Base-by-base conservation (phyloP, 129 eudicot genomes). In the Artemisia tridentata region DNA sequence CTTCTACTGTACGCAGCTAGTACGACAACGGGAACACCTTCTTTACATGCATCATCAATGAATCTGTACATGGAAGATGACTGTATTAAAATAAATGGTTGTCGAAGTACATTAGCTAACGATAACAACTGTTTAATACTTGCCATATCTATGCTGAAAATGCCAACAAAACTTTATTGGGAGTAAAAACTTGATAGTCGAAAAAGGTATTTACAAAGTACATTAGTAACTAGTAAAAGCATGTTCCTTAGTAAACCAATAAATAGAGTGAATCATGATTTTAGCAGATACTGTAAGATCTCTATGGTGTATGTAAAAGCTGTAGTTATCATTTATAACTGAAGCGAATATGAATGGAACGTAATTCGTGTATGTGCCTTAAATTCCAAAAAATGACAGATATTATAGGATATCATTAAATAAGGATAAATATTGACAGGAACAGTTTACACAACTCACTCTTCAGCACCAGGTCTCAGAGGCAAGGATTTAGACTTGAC, bases 401-500 rank as follows among this genome's bases (percentile, higher is more conserved):
- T 46, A 18, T 51, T 38, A 46, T 53, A 76, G 27, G 29, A 20
- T 29, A 64, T 47, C 54, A 29, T 14, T 17, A 38, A 49, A 31
- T 76, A 49, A 18, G 45, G 25, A 47, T 50, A 50, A 73, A 51
- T 16, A 54, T 48, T 72, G 54, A 57, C 50, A 69, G 47, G 45
- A 17, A 41, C 18, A 74, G 63, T 64, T 41, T 48, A 17, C 72
- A 75, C 16, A 53, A 84, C 96, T 87, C 79, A 93, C 98, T 87
- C 91, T 80, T 83, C 89, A 52, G 80, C 97, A 60, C 98, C 98
- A 79, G 92, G 98, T 87, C 97, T 88, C 72, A 93, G 69, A 23
- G 96, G 86, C 81, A 84, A 74, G 25, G 85, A 65, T 73, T 87
- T 72, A 66, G 98, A 87, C 79, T 56, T 69, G 82, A 89, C 85